Percentiles rank a stretch among this genome's conserved stretches.
phyloP scores from a whole-genome alignment of 768 basidiomycete species.

The Glaciozyma antarctica region DNA sequence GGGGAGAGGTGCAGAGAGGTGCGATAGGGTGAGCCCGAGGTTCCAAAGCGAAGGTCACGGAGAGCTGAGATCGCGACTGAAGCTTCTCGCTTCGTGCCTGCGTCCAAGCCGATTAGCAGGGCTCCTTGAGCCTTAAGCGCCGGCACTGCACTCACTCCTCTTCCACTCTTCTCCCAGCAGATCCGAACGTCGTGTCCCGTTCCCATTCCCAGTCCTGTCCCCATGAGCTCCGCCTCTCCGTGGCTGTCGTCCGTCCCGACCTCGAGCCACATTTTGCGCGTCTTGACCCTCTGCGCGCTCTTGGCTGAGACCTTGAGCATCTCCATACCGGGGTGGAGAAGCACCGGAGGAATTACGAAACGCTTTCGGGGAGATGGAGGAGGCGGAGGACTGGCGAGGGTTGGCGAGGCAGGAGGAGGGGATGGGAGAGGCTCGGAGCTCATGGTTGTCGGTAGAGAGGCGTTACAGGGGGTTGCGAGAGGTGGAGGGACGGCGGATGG shows the following conservation, averaged over 20 bases:
- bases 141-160: constrained; percentile 6
- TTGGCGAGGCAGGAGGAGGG: not conserved
- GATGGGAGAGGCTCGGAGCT: not conserved
- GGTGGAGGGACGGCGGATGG: not conserved
- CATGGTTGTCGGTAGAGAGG: too few species aligned
- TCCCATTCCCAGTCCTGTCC: constrained; percentile 14
- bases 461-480: not conserved
- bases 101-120: not conserved
- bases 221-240: constrained; percentile 4
- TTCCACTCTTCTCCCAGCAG: constrained; percentile 31
- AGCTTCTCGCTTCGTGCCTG: constrained; percentile 4
- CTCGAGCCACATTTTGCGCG: constrained; percentile 24
- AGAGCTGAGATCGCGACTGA: constrained; percentile 21
- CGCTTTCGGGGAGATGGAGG: not conserved
- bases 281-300: constrained; percentile 25
- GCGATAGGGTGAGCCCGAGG: constrained; percentile 26
- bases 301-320: constrained; percentile 32
- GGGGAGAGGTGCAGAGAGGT: constrained; percentile 26
- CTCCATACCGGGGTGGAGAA: constrained; percentile 24
- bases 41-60: constrained; percentile 21
- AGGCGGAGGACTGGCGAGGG: not conserved
- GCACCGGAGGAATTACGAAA: constrained; percentile 17
- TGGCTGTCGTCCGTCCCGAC: constrained; percentile 9
- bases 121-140: too few species aligned
- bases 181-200: constrained; percentile 16